Conservation (phyloP, 1,284 basidiomycete species). For the Grifola frondosa region DNA sequence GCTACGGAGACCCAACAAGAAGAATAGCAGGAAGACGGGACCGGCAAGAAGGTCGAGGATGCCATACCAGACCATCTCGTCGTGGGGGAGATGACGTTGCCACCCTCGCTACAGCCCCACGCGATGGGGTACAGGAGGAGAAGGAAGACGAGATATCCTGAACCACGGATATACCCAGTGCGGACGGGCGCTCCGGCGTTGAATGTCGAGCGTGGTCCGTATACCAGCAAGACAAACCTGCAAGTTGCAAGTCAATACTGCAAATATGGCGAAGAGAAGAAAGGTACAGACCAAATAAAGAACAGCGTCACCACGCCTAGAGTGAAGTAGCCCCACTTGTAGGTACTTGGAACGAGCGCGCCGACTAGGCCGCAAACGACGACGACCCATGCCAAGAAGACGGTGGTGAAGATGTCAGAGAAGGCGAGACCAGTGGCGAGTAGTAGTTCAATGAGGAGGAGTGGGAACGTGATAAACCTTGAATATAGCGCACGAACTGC, state of each 20-base stretch:
- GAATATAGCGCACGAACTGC: conserved; percentile 53
- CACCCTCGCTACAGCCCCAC: conserved; percentile 50
- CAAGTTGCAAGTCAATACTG: not conserved
- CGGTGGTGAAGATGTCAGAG: conserved; percentile 50
- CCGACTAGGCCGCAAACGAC: conserved; percentile 57
- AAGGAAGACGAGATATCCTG: conserved; percentile 47
- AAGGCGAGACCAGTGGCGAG: conserved; percentile 52
- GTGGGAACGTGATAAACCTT: conserved; percentile 59
- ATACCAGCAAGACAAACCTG: conserved; percentile 34
- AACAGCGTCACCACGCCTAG: conserved; percentile 47
- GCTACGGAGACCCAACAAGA: conserved; percentile 30
- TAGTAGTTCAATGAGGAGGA: conserved; percentile 49
- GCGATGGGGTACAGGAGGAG: conserved; percentile 52
- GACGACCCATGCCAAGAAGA: conserved; percentile 54
- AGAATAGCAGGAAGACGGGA: conserved; percentile 44
- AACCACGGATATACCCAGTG: conserved; percentile 40
- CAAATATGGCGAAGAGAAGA: not conserved
- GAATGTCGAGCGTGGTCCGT: conserved; percentile 34
- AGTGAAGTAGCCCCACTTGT: conserved; percentile 54
- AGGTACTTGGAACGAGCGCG: conserved; percentile 45
- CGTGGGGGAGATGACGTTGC: conserved; percentile 44
- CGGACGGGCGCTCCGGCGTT: conserved; percentile 38
- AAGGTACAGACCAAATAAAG: conserved; percentile 43
- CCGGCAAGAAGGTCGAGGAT: conserved; percentile 59
- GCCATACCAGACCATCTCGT: conserved; percentile 58